Evolutionary conservation across 108 stramenopile genomes (phyloP), one percentile per base, ranked within the genome.

Genomic region (Skeletonema potamos): DNA sequence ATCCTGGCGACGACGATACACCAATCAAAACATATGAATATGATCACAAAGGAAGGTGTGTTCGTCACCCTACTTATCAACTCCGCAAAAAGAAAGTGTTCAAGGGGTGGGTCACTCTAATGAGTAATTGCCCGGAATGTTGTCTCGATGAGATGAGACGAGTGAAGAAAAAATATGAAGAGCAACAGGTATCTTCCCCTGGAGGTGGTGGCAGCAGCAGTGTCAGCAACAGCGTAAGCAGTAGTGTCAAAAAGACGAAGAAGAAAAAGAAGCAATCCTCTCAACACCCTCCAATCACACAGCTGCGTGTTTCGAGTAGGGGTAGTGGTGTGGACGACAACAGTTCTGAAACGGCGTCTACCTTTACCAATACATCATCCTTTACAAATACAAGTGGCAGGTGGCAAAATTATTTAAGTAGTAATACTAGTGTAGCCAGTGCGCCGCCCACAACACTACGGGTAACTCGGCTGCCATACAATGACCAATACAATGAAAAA

Each of bases 401-500:
- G 46, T 68, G 58, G 70, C 70, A 70, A 12, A 64, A 66, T 57
- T 70, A 57, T 51, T 32, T 48, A 11, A 66, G 27, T 27, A 24
- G 62, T 58, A 29, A 51, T 51, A 22, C 17, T 9, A 33, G 58
- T 30, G 58, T 24, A 59, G 27, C 26, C 27, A 27, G 58, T 46
- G 56, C 44, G 44, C 44, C 13, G 44, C 22, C 27, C 41, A 22
- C 74, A 6, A 32, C 61, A 12, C 72, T 72, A 13, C 37, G 56
- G 18, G 79, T 80, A 15, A 80, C 79, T n/a, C 67, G 79, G 8
- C 68, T 80, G 79, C 79, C 79, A 4, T 73, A 73, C 79, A 73
- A 61, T 3, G 79, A 80, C 46, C 55, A 46, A 15, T 43, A 68
- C 39, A 61, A 66, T 13, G 71, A 67, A 63, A 55, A 44, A 4